Base-by-base conservation (phyloP, 2,329 filamentous ascomycete genomes). In the Emergomyces orientalis region DNA sequence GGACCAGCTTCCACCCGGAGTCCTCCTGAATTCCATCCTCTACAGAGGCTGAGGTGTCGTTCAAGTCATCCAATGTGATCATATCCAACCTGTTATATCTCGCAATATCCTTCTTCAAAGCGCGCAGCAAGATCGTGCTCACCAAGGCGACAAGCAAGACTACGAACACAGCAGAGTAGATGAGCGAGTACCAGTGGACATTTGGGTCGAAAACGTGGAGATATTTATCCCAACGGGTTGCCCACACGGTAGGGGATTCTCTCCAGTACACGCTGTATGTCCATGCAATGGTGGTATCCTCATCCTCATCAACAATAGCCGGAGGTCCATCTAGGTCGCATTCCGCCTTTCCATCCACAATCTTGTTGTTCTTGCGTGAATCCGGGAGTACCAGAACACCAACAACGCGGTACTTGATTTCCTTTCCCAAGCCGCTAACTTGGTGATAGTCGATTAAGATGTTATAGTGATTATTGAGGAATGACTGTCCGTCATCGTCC, bases 171-270 rank as follows among this genome's bases (percentile, higher is more conserved):
- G 94, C 90, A 43, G 92, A 97, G 77, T 96, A 96, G 77, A 97
- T 89, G 59, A 99, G 86, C 64, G 92, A 97, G 80, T 97, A 96
- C 94, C 94, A 99, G 76, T 99, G 94, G 70, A 99, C 97, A 80
- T 94, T 95, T 60, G 94, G 92, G 75, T 97, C 92, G 72, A 92
- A 95, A 37, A 99, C 93, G 72, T 97, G 93, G 43, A 99, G 83
- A 74, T 97, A 97, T 77, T 96, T 97, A 81, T 99, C 94, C 94
- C 94, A 99, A 67, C 94, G 86, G 14, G 94, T 99, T 34, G 94
- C 94, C 88, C 96, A 99, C 0, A 89, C 90, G 1, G 92, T 97
- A 0, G 82, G 73, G 0, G 91, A 97, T 68, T 86, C 85, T 63
- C 83, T 84, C 94, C 94, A 99, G 76, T 88, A 89, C 17, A 97